Evolutionary conservation across 2,329 filamentous ascomycete species (phyloP).

Genomic region (Xylaria multiplex): DNA sequence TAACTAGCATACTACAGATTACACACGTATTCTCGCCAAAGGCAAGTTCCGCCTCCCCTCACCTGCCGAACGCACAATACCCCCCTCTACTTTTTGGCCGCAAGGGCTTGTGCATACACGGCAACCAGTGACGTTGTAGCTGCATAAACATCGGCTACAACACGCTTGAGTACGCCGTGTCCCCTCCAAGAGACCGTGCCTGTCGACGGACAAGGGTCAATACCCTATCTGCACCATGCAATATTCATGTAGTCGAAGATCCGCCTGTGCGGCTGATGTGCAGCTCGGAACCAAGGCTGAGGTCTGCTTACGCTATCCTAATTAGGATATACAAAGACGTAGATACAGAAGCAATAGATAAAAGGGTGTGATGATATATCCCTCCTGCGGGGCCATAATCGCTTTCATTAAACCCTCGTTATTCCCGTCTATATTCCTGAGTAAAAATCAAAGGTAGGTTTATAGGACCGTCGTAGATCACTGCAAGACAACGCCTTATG

Average conservation of each 20-base stretch:
- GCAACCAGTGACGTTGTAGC: not conserved
- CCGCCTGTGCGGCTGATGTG: constrained; percentile 17
- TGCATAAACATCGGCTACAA: not conserved
- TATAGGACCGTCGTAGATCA: not conserved
- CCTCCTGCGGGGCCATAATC: not conserved
- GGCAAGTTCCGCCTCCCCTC: not conserved
- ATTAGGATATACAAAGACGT: not conserved
- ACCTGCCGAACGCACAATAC: not conserved
- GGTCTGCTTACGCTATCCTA: not conserved
- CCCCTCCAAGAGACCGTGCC: not conserved
- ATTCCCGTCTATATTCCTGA: not conserved
- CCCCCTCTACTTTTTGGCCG: not conserved
- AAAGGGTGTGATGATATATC: constrained; percentile 3
- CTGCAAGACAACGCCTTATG: not conserved
- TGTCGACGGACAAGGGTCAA: not conserved
- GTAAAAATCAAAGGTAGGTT: not conserved
- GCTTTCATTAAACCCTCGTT: not conserved
- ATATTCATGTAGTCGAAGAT: not conserved
- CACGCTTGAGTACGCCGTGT: not conserved
- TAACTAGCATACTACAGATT: not conserved
- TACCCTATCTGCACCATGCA: not conserved
- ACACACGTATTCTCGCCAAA: not conserved
- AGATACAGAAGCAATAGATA: not conserved
- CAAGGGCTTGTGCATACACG: not conserved
- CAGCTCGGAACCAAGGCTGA: constrained; percentile 10